phyloP scores from a whole-genome alignment of 306 rosid genomes.

The Lupinus albus region DNA sequence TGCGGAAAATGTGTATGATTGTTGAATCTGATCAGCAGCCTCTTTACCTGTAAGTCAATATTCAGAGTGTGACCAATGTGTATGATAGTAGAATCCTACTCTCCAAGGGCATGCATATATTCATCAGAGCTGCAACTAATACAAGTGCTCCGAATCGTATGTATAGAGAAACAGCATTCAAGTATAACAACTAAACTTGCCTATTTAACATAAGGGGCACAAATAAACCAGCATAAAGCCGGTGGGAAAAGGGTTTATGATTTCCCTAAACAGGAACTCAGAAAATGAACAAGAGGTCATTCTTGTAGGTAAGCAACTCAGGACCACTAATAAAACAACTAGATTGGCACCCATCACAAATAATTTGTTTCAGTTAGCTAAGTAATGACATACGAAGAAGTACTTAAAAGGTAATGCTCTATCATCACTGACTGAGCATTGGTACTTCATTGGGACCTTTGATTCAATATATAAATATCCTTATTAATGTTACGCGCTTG shows the following conservation, averaged over 20 bases:
- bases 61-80: conserved; percentile 48
- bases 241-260: background rate
- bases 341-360: no score
- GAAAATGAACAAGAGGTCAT: conserved; percentile 1
- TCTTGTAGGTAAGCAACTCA: background rate
- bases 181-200: background rate
- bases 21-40: conserved; percentile 57
- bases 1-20: conserved; percentile 57
- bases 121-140: conserved; percentile 25
- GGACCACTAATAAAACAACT: background rate
- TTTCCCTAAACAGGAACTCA: conserved; percentile 10
- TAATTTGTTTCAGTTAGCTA: no score
- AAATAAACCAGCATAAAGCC: background rate
- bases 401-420: no score
- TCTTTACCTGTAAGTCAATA: conserved; percentile 66
- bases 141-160: conserved; percentile 5
- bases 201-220: background rate
- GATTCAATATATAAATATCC: conserved; percentile 7
- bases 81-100: conserved; percentile 21
- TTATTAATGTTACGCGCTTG: background rate
- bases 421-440: no score
- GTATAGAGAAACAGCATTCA: background rate
- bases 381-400: no score
- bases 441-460: no score
- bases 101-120: conserved; percentile 13